These are phyloP conservation scores for Keithomyces neogunnii DNA, from an alignment of 2,329 filamentous ascomycete species.

Conservation along the genomic window DNA sequence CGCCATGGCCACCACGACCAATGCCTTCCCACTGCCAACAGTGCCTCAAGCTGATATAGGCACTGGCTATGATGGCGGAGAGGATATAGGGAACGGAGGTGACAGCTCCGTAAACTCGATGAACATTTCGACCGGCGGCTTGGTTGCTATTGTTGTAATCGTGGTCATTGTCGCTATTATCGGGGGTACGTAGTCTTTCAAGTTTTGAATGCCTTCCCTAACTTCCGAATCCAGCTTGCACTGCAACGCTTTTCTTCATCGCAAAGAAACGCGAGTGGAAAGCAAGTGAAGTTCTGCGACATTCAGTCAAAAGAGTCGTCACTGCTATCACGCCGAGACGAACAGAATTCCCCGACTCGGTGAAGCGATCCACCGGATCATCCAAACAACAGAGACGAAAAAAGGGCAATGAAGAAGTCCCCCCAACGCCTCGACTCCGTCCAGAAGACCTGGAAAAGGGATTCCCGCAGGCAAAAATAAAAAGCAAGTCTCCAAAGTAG, in stretches of 20 bases:
- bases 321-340: slow-evolving; percentile 54
- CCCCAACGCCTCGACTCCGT: slow-evolving; percentile 47
- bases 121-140: slow-evolving; percentile 56
- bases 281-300: slow-evolving; percentile 61
- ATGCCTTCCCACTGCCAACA: slow-evolving; percentile 34
- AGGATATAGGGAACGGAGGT: slow-evolving; percentile 58
- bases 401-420: slow-evolving; percentile 43
- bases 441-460: slow-evolving; percentile 54
- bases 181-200: slow-evolving; percentile 48
- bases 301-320: slow-evolving; percentile 55
- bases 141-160: slow-evolving; percentile 67
- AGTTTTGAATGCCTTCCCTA: background rate
- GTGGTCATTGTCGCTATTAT: slow-evolving; percentile 59
- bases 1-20: slow-evolving; percentile 31
- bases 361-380: slow-evolving; percentile 33
- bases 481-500: slow-evolving; percentile 22
- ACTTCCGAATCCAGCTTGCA: slow-evolving; percentile 40
- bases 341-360: slow-evolving; percentile 50
- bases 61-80: slow-evolving; percentile 31
- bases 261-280: slow-evolving; percentile 84
- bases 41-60: slow-evolving; percentile 24
- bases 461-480: slow-evolving; percentile 27
- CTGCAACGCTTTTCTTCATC: slow-evolving; percentile 63
- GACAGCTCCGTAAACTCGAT: slow-evolving; percentile 42
- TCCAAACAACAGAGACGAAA: slow-evolving; percentile 31